Conservation (phyloP, 163 green algal species). For the Chlamydomonas reinhardtii region DNA sequence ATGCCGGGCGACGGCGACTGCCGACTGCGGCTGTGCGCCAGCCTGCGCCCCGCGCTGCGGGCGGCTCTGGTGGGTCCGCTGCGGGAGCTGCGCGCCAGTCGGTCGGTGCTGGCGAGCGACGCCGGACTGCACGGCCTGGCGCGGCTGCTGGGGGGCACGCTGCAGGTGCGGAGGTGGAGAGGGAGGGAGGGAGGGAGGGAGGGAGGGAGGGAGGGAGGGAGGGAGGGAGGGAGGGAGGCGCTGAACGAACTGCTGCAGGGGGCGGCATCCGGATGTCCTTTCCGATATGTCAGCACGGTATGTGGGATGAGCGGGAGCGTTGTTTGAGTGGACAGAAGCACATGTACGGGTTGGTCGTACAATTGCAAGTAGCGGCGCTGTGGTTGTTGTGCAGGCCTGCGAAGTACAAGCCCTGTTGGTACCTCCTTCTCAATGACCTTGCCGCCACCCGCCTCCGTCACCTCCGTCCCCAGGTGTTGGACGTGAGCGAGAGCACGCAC, state of each 20-base stretch:
- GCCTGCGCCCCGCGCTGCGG: not conserved
- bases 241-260: too few species aligned
- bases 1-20: not conserved
- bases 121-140: slow-evolving; percentile 9
- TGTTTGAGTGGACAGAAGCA: too few species aligned
- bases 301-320: too few species aligned
- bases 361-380: too few species aligned
- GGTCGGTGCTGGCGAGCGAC: slow-evolving; percentile 22
- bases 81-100: slow-evolving; percentile 30
- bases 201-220: not conserved
- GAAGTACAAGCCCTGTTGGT: too few species aligned
- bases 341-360: too few species aligned
- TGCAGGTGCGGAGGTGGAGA: slow-evolving; percentile 2
- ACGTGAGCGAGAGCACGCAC: slow-evolving; percentile 29
- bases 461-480: slow-evolving; percentile 2
- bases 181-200: not conserved
- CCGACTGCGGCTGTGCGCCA: not conserved
- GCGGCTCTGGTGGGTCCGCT: not conserved
- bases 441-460: too few species aligned
- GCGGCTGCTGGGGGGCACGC: not conserved
- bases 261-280: too few species aligned
- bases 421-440: too few species aligned
- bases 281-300: too few species aligned
- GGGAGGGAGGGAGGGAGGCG: not conserved
- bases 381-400: too few species aligned